Base-by-base conservation (phyloP, 768 basidiomycete species). In the Boletus huronensis region DNA sequence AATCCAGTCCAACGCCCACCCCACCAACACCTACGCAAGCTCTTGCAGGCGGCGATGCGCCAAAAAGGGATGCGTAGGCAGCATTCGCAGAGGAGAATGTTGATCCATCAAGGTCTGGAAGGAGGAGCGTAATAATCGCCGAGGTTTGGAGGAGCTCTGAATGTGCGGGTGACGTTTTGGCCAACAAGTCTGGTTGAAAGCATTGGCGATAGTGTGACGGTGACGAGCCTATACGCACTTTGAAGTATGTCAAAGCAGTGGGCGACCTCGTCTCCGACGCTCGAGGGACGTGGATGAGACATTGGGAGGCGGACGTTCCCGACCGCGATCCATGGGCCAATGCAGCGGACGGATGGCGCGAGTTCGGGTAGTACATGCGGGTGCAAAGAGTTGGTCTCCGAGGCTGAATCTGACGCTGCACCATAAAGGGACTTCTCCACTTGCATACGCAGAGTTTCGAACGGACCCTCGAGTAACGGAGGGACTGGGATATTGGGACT, bases 31-130 rank as follows among this genome's bases (percentile, higher is more conserved):
- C 87, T 5, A 98, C 89, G 68, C 95, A 98, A n/a, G 94, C 95
- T 7, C 97, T 85, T 1, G 93, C 84, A 7, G 97, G 97, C 0
- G 97, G 97, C 42, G 92, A 94, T 17, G 81, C 79, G 2, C 94
- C 94, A 69, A 98, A 98, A 70, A 83, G 93, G 17, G 81, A 78
- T 3, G 80, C 73, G 68, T 98, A 98, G 8, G 87, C 77, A 1
- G 77, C 74, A 74, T 99, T 99, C 38, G 93, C 82, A 3, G 73
- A 70, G 1, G 81, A 73, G 67, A 99, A 99, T 29, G 86, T 73
- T 6, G 67, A 16, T 3, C 44, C 50, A 23, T 85, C 80, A 77
- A 98, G 95, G 3, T 85, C 85, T 2, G 88, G 83, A 26, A 99
- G 77, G 56, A 88, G 83, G 26, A 98, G 76, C 53, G 89, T 95